phyloP scores from a whole-genome alignment of 2,329 filamentous ascomycete genomes.

The Cryphonectria carpinicola region DNA sequence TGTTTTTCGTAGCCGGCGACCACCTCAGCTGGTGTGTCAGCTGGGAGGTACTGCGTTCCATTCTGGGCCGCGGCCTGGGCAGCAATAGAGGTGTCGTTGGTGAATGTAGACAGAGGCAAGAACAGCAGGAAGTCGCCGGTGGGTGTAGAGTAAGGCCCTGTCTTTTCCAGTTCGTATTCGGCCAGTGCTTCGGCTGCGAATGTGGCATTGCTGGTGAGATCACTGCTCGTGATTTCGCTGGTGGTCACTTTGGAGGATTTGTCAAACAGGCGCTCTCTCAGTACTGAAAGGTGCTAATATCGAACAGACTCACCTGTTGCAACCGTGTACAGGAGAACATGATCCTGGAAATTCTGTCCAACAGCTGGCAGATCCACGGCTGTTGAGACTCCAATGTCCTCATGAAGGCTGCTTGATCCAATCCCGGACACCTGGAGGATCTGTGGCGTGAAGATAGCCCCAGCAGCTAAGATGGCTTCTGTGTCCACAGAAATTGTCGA shows the following conservation, averaged over 20 bases:
- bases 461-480: constrained; percentile 48
- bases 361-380: constrained; percentile 63
- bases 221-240: constrained; percentile 27
- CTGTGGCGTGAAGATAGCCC: constrained; percentile 47
- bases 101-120: constrained; percentile 20
- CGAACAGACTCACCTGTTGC: constrained; percentile 23
- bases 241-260: constrained; percentile 25
- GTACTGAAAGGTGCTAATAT: constrained; percentile 11
- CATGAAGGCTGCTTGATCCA: constrained; percentile 41
- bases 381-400: constrained; percentile 52
- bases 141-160: constrained; percentile 37
- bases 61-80: constrained; percentile 31
- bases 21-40: constrained; percentile 31
- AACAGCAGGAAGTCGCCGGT: constrained; percentile 34
- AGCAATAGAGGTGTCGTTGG: constrained; percentile 10
- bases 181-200: constrained; percentile 34
- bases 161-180: constrained; percentile 34
- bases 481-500: constrained; percentile 33
- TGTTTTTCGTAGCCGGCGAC: constrained; percentile 35
- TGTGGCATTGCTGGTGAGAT: constrained; percentile 33
- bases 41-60: constrained; percentile 32
- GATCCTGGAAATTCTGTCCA: constrained; percentile 52
- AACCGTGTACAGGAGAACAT: constrained; percentile 29
- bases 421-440: constrained; percentile 49
- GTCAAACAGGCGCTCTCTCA: not conserved